Evolutionary conservation across 2,329 filamentous ascomycete species (phyloP).

Genomic region (Knufia petricola): DNA sequence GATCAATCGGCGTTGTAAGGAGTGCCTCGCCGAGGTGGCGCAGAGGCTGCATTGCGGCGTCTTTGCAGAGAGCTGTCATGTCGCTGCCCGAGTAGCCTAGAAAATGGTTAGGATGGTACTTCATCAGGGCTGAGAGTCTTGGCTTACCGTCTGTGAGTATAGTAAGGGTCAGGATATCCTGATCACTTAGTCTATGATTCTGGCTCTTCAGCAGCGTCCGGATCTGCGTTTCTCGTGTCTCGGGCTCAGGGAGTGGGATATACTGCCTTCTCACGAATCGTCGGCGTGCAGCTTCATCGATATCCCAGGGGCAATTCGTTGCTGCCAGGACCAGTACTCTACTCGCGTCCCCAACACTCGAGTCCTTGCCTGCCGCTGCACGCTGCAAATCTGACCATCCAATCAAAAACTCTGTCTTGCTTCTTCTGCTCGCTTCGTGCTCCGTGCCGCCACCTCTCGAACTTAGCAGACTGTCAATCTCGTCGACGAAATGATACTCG

Average conservation of each 20-base stretch:
- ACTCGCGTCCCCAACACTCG: conserved; percentile 59
- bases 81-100: conserved; percentile 97
- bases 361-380: conserved; percentile 70
- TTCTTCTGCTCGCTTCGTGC: conserved; percentile 83
- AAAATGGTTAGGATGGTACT: conserved; percentile 11
- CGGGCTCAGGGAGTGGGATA: conserved; percentile 80
- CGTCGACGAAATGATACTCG: conserved; percentile 95
- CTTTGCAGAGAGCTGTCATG: conserved; percentile 91
- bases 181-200: conserved; percentile 65
- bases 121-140: background rate
- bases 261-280: conserved; percentile 91
- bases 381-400: conserved; percentile 93
- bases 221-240: conserved; percentile 70
- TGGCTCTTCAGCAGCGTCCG: conserved; percentile 73
- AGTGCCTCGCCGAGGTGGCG: conserved; percentile 82
- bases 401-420: conserved; percentile 96
- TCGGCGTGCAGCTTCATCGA: conserved; percentile 85
- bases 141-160: conserved; percentile 66
- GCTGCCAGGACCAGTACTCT: conserved; percentile 87
- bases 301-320: conserved; percentile 94
- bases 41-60: conserved; percentile 93
- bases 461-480: conserved; percentile 89
- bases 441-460: conserved; percentile 67
- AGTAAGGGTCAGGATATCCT: conserved; percentile 67
- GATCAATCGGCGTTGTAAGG: conserved; percentile 83